These are phyloP conservation scores for Daldinia eschscholtzii DNA, from an alignment of 2,329 filamentous ascomycete species.

Conservation along the genomic window DNA sequence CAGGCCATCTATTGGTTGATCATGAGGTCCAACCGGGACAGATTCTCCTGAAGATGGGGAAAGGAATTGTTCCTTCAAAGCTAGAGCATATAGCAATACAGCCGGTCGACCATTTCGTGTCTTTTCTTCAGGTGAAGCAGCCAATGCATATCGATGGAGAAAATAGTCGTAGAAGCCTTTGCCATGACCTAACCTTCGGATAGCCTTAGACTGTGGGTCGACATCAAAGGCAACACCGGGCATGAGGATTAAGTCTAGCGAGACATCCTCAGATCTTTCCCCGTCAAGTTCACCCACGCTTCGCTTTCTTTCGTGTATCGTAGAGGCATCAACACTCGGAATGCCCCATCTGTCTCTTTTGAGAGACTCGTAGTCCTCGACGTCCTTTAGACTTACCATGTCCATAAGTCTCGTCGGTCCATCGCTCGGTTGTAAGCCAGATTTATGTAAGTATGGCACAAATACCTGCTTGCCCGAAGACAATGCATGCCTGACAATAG, in stretches of 20 bases:
- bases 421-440: constrained; percentile 59
- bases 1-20: constrained; percentile 84
- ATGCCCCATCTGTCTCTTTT: constrained; percentile 91
- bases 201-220: constrained; percentile 62
- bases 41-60: constrained; percentile 66
- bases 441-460: constrained; percentile 86
- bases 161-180: constrained; percentile 98
- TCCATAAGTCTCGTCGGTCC: constrained; percentile 84
- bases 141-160: constrained; percentile 76
- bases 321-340: constrained; percentile 79
- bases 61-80: constrained; percentile 87
- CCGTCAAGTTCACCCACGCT: constrained; percentile 74
- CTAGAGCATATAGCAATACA: constrained; percentile 77
- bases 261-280: constrained; percentile 58
- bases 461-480: constrained; percentile 84
- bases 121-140: constrained; percentile 52
- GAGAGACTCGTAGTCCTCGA: constrained; percentile 83
- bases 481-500: constrained; percentile 86
- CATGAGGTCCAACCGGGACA: constrained; percentile 80
- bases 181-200: constrained; percentile 89
- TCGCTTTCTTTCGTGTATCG: constrained; percentile 75
- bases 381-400: constrained; percentile 83
- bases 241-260: constrained; percentile 88
- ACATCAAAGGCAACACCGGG: constrained; percentile 93
- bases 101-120: constrained; percentile 53